Conservation (phyloP, 495 filamentous ascomycete species). For the Parathielavia hyrcaniae region DNA sequence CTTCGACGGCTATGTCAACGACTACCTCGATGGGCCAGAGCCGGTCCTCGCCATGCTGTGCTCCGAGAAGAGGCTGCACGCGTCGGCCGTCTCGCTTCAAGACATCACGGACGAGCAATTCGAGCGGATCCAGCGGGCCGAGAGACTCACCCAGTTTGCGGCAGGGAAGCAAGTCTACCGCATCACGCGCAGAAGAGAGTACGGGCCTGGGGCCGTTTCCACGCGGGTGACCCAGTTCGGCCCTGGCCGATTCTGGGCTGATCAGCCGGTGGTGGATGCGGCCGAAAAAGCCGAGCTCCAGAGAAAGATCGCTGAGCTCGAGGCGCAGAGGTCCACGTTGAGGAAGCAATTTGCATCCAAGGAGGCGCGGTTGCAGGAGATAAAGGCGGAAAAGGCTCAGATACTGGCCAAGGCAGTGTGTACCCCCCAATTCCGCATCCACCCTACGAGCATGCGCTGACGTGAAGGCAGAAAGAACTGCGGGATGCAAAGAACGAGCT, state of each 20-base stretch:
- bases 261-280: constrained; percentile 67
- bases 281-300: constrained; percentile 49
- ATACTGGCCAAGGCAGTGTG: constrained; percentile 32
- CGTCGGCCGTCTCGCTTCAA: constrained; percentile 55
- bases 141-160: constrained; percentile 54
- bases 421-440: not conserved
- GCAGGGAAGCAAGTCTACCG: constrained; percentile 53
- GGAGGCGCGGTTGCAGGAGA: constrained; percentile 9
- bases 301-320: constrained; percentile 33
- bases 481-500: constrained; percentile 39
- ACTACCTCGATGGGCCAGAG: constrained; percentile 73
- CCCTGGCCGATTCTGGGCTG: constrained; percentile 62
- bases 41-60: constrained; percentile 85
- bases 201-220: constrained; percentile 61
- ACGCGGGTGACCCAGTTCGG: constrained; percentile 53
- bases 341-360: constrained; percentile 34
- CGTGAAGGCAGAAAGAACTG: constrained; percentile 29
- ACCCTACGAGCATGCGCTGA: constrained; percentile 21
- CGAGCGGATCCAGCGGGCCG: constrained; percentile 45
- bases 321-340: constrained; percentile 35
- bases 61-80: constrained; percentile 56
- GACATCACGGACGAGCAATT: constrained; percentile 61
- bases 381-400: constrained; percentile 1
- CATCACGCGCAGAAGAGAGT: constrained; percentile 62
- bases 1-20: constrained; percentile 71